phyloP scores from a whole-genome alignment of 495 filamentous ascomycete genomes.

The Cercophora samala region DNA sequence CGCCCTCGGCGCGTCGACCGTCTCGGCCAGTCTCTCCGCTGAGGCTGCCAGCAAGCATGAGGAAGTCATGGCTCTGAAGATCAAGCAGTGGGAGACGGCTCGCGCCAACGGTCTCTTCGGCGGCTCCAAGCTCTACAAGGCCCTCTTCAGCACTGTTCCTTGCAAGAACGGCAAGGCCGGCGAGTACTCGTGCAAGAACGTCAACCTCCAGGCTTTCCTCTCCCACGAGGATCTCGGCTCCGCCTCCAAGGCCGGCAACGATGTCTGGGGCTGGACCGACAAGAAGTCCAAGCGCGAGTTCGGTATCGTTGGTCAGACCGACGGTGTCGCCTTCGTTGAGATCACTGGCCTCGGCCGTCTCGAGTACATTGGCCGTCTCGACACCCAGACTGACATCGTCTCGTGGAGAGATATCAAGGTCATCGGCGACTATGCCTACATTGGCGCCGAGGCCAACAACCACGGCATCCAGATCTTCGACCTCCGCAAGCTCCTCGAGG shows the following conservation, averaged over 20 bases:
- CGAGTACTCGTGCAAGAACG: slow-evolving; percentile 52
- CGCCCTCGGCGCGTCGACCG: slow-evolving; percentile 24
- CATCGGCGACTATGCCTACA: slow-evolving; percentile 42
- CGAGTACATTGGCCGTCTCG: slow-evolving; percentile 49
- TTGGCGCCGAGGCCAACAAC: slow-evolving; percentile 44
- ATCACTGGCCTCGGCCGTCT: slow-evolving; percentile 40
- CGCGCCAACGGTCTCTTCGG: slow-evolving; percentile 24
- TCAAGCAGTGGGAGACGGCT: slow-evolving; percentile 12
- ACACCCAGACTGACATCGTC: slow-evolving; percentile 32
- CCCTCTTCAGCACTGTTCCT: slow-evolving; percentile 22
- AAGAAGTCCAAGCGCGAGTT: slow-evolving; percentile 43
- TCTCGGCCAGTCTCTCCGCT: slow-evolving; percentile 12
- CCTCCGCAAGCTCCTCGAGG: slow-evolving; percentile 37
- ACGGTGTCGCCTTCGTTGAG: slow-evolving; percentile 51
- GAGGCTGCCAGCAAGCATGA: slow-evolving; percentile 16
- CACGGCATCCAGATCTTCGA: slow-evolving; percentile 52
- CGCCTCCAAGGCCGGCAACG: slow-evolving; percentile 36
- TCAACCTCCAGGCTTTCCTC: slow-evolving; percentile 54
- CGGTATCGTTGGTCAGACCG: slow-evolving; percentile 47
- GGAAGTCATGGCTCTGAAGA: slow-evolving; percentile 20
- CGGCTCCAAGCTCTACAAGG: slow-evolving; percentile 37
- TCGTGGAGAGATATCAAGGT: slow-evolving; percentile 49
- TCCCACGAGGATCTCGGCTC: slow-evolving; percentile 49
- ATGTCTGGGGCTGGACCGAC: slow-evolving; percentile 50
- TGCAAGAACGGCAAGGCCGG: slow-evolving; percentile 47